phyloP scores from a whole-genome alignment of 257 asterid species.

The Solanum neorickii region DNA sequence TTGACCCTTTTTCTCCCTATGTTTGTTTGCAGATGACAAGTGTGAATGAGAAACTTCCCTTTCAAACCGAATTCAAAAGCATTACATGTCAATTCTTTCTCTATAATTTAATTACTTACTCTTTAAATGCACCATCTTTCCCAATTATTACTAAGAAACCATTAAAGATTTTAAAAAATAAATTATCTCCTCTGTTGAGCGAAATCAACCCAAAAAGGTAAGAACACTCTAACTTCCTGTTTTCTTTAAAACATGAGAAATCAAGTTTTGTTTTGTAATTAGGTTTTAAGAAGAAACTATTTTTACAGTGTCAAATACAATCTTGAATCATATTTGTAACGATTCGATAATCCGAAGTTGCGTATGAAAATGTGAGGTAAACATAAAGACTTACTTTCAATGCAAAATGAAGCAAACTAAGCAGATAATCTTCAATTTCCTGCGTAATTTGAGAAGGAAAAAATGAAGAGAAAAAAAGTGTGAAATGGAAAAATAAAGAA shows the following conservation, averaged over 20 bases:
- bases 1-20: not conserved
- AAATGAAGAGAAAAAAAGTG: not conserved
- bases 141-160: not conserved
- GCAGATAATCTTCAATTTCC: not conserved
- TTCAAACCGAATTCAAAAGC: no score
- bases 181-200: not conserved
- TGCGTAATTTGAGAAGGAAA: not conserved
- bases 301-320: not conserved
- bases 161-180: no score
- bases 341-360: not conserved
- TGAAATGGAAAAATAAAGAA: not conserved
- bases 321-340: not conserved
- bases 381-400: not conserved
- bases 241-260: not conserved
- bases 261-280: no score
- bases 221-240: not conserved
- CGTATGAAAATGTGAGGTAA: no score
- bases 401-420: not conserved
- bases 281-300: not conserved
- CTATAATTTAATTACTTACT: not conserved
- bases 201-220: not conserved
- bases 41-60: not conserved
- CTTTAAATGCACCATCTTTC: not conserved
- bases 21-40: not conserved
- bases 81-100: no score